Evolutionary conservation across 202 grass and related monocot species (phyloP), one percentile per base, ranked within the genome.

Genomic region (Cymbopogon flexuosus): DNA sequence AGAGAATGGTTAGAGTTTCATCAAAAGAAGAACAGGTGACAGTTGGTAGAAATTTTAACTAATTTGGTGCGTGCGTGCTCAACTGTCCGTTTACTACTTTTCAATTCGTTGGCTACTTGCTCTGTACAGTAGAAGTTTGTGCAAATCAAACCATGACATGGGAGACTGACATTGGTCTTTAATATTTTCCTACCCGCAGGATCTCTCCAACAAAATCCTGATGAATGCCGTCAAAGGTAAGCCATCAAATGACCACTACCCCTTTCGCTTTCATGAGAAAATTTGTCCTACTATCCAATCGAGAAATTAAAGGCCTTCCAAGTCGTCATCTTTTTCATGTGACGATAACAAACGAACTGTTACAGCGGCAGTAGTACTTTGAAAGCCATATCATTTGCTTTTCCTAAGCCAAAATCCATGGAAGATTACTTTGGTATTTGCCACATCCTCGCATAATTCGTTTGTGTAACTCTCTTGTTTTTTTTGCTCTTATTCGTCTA

Each of bases 181-280:
- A 36, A 70, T 86, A 21, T 90, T 73, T 79, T 85, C 74, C 57
- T 85, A 68, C 72, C 62, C 83, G 85, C 88, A 93, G 91, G 11
- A 93, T 78, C 91, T 93, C 49, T 88, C 85, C 34, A 93, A 85
- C 70, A 82, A 85, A 69, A 88, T 93, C 70, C 77, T 93, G 61
- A 31, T 78, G 83, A 93, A 93, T 84, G 87, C 91, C 77, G 85
- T 93, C 46, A 93, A 93, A 90, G 91, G 91, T 89, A 90, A 81
- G 82, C 42, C 14, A 47, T 35, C 42, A 22, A 19, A 54, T 63
- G 10, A 63, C 13, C 24, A 54, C 16, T 27, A 61, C 14, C 76
- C 23, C 46, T 88, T 80, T 77, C 82, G 5, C 43, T 90, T 81
- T 76, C 71, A 67, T 60, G 21, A 83, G 60, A 34, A 72, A 72